These are phyloP conservation scores for Kurtzmaniella fragi DNA, from an alignment of 805 yeast genomes.

Conservation along the genomic window DNA sequence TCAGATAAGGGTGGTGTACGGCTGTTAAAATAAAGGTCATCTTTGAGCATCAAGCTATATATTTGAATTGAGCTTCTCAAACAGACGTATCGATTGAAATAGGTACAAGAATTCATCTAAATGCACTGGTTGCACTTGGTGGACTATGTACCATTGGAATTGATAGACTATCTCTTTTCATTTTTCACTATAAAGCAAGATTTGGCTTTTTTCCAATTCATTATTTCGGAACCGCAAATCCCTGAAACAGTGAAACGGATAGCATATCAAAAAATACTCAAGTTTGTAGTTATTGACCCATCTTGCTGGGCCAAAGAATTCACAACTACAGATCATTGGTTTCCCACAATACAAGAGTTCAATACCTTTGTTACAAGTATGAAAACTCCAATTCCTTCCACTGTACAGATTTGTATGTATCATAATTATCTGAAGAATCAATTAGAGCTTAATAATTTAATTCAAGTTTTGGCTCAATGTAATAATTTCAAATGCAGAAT, in stretches of 20 bases:
- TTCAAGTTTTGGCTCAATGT: neutral
- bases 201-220: neutral
- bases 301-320: conserved; percentile 4
- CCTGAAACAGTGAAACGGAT: neutral
- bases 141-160: neutral
- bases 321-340: conserved; percentile 2
- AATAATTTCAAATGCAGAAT: neutral
- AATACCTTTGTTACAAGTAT: neutral
- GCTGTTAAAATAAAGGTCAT: too few relatives aligned
- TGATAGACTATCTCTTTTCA: conserved; percentile 1
- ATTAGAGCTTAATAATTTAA: neutral
- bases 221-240: neutral
- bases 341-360: conserved; percentile 1
- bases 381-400: neutral
- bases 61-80: too few relatives aligned
- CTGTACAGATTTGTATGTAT: conserved; percentile 2
- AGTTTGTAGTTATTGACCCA: conserved; percentile 3
- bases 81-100: too few relatives aligned
- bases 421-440: conserved; percentile 1
- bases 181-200: conserved; percentile 2
- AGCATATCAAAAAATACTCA: neutral
- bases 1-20: too few relatives aligned
- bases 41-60: too few relatives aligned
- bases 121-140: conserved; percentile 1
- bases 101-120: too few relatives aligned